Conservation (phyloP, 208 protist genomes). For the Trypanosoma platydactyli region DNA sequence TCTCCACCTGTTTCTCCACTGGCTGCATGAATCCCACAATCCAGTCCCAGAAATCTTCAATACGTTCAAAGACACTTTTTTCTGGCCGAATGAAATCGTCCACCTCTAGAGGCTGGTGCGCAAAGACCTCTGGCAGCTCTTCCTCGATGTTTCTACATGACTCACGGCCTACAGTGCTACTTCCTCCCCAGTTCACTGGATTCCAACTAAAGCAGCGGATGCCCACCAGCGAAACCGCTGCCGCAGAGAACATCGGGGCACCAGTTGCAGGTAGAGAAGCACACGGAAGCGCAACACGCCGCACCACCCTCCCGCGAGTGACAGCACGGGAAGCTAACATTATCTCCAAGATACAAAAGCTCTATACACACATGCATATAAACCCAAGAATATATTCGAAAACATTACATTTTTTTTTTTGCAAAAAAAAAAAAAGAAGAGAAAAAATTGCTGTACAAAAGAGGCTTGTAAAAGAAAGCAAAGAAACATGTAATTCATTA, state of each 20-base stretch:
- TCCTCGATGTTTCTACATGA: constrained; percentile 60
- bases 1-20: constrained; percentile 84
- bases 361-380: background rate
- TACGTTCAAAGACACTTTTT: constrained; percentile 74
- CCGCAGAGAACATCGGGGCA: background rate
- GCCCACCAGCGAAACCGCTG: background rate
- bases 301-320: background rate
- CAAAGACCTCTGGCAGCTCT: constrained; percentile 86
- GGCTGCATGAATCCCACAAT: constrained; percentile 79
- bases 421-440: constrained; percentile 18
- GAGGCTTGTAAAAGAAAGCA: no score
- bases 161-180: constrained; percentile 30
- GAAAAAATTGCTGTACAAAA: no score
- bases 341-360: background rate
- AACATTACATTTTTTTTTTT: no score
- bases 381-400: background rate
- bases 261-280: background rate
- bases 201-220: constrained; percentile 69
- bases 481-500: no score
- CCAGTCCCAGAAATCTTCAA: constrained; percentile 91
- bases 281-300: background rate
- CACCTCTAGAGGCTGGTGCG: constrained; percentile 77
- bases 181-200: constrained; percentile 47
- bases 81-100: constrained; percentile 88
- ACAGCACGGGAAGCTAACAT: constrained; percentile 3